Base-by-base conservation (phyloP, 352 stramenopile genomes). In the Plasmopara halstedii region DNA sequence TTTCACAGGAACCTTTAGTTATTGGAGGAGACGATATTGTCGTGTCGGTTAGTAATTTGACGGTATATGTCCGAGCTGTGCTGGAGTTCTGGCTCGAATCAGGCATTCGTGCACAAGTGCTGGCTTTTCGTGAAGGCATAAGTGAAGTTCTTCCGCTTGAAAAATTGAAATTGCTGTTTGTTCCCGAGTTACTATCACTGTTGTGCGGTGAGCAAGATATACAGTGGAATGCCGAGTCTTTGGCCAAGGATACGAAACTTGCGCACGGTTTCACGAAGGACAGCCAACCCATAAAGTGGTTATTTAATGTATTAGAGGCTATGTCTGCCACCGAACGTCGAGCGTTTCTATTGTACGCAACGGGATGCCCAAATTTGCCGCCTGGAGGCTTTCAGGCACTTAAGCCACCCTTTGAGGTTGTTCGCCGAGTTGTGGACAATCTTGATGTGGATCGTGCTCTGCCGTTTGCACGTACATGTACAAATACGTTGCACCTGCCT, bases 381-480 rank as follows among this genome's bases (percentile, higher is more conserved):
- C 70, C 73, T 2, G 79, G 82, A 22, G 82, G 82, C 6, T 86
- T 89, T 40, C 49, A 62, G 14, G 59, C 72, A 19, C 66, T 93
- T 21, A 73, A 78, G 17, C 82, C 82, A 1, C 66, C 66, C 22
- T 89, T 93, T 45, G 82, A 93, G 62, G 79, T 93, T 31, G 78
- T 90, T 20, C 74, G 80, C 1, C 74, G 82, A 36, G 73, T 93
- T 11, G 73, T 89, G 2, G 76, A 89, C 38, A 64, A 56, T 17
- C 45, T 82, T 29, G 69, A 87, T 55, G 74, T 88, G 33, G 82
- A 93, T 56, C 66, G 63, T 22, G 68, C 79, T 27, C 55, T 93
- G 31, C 82, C 82, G 3, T 93, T 93, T 62, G 82, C 82, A 10
- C 71, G 82, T 9, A 93, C 82, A 37, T 93, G 82, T 47, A 89